These are phyloP conservation scores for Yamadazyma nakazawae DNA, from an alignment of 805 yeast species.

Conservation along the genomic window DNA sequence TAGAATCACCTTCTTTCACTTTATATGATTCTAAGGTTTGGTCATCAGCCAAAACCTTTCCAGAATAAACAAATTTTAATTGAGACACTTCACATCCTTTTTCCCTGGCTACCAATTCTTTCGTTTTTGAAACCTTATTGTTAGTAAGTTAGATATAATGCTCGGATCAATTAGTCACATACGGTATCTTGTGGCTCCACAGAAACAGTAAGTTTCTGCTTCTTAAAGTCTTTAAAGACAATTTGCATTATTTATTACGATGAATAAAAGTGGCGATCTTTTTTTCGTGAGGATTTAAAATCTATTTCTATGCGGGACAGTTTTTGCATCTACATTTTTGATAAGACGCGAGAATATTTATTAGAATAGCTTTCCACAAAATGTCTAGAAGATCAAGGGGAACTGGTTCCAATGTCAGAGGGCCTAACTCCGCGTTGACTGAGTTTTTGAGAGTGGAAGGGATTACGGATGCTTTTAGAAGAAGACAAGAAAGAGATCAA, in stretches of 20 bases:
- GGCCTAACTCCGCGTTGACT: constrained; percentile 86
- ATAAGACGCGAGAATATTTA: neutral
- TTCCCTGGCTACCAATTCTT: constrained; percentile 64
- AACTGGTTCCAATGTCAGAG: constrained; percentile 32
- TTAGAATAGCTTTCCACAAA: neutral
- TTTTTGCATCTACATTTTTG: neutral
- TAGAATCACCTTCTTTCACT: constrained; percentile 80
- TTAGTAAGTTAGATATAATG: neutral
- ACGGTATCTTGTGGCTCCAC: constrained; percentile 69
- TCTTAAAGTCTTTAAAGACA: constrained; percentile 87
- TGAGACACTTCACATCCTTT: constrained; percentile 57
- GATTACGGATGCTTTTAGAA: constrained; percentile 75
- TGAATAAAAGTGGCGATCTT: constrained; percentile 6
- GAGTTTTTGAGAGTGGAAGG: constrained; percentile 88
- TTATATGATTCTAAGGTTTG: constrained; percentile 69
- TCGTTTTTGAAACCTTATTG: constrained; percentile 55
- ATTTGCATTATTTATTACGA: constrained; percentile 55
- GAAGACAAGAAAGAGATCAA: constrained; percentile 18
- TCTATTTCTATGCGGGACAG: neutral
- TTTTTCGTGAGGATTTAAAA: neutral
- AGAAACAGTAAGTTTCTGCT: constrained; percentile 79
- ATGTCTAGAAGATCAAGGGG: constrained; percentile 15
- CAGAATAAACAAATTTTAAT: constrained; percentile 89
- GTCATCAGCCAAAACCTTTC: constrained; percentile 82
- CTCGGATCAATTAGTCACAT: constrained; percentile 21